These are phyloP conservation scores for Microstegium vimineum DNA, from an alignment of 176 grass and related monocot genomes.

Conservation along the genomic window DNA sequence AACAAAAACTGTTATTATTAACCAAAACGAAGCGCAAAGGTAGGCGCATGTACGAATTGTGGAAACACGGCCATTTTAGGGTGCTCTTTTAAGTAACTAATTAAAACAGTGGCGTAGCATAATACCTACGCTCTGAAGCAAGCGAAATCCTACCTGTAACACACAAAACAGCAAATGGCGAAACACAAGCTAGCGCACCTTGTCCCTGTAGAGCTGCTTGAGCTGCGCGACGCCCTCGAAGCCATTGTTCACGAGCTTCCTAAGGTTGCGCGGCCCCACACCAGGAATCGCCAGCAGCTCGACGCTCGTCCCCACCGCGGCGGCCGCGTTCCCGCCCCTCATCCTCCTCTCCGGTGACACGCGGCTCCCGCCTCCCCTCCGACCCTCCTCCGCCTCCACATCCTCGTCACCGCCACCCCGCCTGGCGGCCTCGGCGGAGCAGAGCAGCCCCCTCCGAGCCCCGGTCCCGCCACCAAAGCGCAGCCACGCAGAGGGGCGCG, in stretches of 20 bases:
- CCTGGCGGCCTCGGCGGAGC: slow-evolving; percentile 34
- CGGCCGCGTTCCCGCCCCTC: slow-evolving; percentile 38
- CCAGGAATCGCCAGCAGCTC: slow-evolving; percentile 84
- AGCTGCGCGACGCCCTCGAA: slow-evolving; percentile 85
- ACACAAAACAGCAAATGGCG: background rate
- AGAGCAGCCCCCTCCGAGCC: slow-evolving; percentile 19
- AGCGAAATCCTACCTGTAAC: background rate
- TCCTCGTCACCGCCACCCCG: background rate
- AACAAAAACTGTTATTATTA: background rate
- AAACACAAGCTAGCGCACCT: slow-evolving; percentile 44
- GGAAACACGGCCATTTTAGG: background rate
- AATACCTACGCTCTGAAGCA: background rate
- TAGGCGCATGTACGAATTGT: background rate
- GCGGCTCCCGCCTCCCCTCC: slow-evolving; percentile 12
- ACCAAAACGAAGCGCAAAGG: background rate
- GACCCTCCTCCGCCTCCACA: slow-evolving; percentile 7
- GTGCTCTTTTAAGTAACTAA: background rate
- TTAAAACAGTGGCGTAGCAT: background rate
- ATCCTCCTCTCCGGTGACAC: slow-evolving; percentile 46
- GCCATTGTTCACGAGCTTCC: slow-evolving; percentile 94
- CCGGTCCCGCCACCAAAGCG: background rate
- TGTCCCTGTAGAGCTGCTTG: slow-evolving; percentile 91
- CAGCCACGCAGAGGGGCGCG: slow-evolving; percentile 15
- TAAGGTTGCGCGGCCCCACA: slow-evolving; percentile 77
- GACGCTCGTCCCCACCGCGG: slow-evolving; percentile 31